Conservation (phyloP, 495 filamentous ascomycete genomes). For the Sporormia fimetaria region DNA sequence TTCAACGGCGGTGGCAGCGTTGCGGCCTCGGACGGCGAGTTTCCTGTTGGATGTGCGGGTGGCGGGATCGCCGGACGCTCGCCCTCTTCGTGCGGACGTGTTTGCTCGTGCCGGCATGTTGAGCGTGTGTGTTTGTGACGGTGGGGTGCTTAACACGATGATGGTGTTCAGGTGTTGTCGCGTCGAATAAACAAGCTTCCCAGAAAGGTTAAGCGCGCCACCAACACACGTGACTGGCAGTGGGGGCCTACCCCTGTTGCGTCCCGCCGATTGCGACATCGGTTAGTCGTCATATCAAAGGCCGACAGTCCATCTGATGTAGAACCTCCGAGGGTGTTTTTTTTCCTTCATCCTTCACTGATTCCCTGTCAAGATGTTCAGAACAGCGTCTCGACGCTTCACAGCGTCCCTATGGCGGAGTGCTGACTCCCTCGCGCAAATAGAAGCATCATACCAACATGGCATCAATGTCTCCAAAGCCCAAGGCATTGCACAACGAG, state of each 20-base stretch:
- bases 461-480: constrained; percentile 48
- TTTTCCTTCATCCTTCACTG: no score
- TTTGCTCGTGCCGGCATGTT: constrained; percentile 36
- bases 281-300: no score
- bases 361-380: constrained; percentile 40
- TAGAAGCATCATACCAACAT: constrained; percentile 9
- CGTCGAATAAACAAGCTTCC: neutral
- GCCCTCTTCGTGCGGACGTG: constrained; percentile 25
- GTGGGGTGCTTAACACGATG: constrained; percentile 1
- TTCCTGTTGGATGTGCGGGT: constrained; percentile 31
- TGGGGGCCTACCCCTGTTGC: neutral
- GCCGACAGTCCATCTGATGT: no score
- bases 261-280: constrained; percentile 15
- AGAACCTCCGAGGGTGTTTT: no score
- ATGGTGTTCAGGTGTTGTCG: constrained; percentile 9
- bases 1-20: constrained; percentile 52
- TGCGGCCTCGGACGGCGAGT: constrained; percentile 38
- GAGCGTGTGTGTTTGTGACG: constrained; percentile 1
- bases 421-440: constrained; percentile 28
- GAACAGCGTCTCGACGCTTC: constrained; percentile 45
- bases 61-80: constrained; percentile 18
- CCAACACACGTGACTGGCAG: neutral
- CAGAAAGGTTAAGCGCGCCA: constrained; percentile 6
- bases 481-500: constrained; percentile 64
- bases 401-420: constrained; percentile 44